Conservation (phyloP, 2,329 filamentous ascomycete genomes). For the Botrytis elliptica region DNA sequence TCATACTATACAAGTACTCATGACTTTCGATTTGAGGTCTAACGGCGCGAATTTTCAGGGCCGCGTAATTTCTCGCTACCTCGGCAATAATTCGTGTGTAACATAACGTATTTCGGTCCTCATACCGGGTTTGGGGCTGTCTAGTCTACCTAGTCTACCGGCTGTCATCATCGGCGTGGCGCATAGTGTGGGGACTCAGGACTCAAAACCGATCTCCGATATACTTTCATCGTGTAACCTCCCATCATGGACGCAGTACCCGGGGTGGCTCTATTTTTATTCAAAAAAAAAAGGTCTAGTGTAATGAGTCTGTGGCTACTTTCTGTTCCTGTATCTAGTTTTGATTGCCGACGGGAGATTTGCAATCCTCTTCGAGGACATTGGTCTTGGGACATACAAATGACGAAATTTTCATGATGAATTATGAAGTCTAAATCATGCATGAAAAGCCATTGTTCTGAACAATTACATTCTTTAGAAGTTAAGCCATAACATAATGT, state of each 20-base stretch:
- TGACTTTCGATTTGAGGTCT: background rate
- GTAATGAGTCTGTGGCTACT: background rate
- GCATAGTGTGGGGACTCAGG: background rate
- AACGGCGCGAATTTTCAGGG: background rate
- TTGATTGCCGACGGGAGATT: background rate
- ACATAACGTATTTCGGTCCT: background rate
- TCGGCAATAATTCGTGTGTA: background rate
- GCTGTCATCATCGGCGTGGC: background rate
- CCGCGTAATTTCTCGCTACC: background rate
- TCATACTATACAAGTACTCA: background rate
- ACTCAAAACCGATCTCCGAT: background rate
- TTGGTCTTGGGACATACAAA: background rate
- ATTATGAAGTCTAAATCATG: background rate
- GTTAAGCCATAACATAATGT: background rate
- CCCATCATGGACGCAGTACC: background rate
- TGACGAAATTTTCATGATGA: background rate
- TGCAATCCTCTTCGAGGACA: too few species aligned
- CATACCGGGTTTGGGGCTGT: background rate
- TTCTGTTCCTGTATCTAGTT: background rate
- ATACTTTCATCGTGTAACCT: background rate
- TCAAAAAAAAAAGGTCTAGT: background rate
- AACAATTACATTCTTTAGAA: background rate
- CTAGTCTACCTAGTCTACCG: background rate
- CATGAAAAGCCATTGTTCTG: background rate
- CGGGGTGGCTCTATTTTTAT: background rate